These are phyloP conservation scores for Neonectria neomacrospora DNA, from an alignment of 2,329 filamentous ascomycete species.

Conservation along the genomic window DNA sequence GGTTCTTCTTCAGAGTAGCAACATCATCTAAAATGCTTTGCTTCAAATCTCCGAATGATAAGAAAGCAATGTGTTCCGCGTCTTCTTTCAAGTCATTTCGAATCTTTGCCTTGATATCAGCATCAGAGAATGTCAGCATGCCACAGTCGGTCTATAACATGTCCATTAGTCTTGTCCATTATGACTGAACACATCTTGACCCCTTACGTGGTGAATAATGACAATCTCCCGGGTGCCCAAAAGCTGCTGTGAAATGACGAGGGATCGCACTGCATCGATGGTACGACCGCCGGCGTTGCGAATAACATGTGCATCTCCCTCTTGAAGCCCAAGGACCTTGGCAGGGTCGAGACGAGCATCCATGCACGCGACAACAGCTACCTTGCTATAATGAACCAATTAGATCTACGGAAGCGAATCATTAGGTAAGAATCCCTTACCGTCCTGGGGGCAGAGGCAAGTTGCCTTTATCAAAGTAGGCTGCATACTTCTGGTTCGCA, in stretches of 20 bases:
- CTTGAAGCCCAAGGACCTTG: conserved; percentile 73
- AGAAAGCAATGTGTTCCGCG: conserved; percentile 66
- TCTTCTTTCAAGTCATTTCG: conserved; percentile 66
- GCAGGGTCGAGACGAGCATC: conserved; percentile 77
- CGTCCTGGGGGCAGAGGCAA: conserved; percentile 71
- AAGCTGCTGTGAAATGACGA: conserved; percentile 81
- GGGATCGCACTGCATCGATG: conserved; percentile 74
- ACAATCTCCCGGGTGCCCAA: conserved; percentile 79
- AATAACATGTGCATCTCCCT: conserved; percentile 81
- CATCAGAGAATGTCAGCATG: conserved; percentile 74
- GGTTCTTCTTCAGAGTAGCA: conserved; percentile 65
- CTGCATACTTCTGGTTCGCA: conserved; percentile 63
- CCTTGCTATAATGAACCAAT: conserved; percentile 34
- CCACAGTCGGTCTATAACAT: conserved; percentile 47
- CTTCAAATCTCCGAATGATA: conserved; percentile 71
- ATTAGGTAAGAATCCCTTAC: conserved; percentile 52
- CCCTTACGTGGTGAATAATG: conserved; percentile 70
- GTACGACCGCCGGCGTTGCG: conserved; percentile 74
- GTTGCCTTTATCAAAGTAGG: conserved; percentile 74
- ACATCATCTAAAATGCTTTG: conserved; percentile 74
- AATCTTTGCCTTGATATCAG: conserved; percentile 63
- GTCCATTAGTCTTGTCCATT: not conserved
- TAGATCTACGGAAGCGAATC: not conserved
- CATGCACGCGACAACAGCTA: conserved; percentile 75
- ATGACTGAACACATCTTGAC: not conserved